Evolutionary conservation across 257 asterid genomes (phyloP), one percentile per base, ranked within the genome.

Genomic region (Nemophila menziesii): DNA sequence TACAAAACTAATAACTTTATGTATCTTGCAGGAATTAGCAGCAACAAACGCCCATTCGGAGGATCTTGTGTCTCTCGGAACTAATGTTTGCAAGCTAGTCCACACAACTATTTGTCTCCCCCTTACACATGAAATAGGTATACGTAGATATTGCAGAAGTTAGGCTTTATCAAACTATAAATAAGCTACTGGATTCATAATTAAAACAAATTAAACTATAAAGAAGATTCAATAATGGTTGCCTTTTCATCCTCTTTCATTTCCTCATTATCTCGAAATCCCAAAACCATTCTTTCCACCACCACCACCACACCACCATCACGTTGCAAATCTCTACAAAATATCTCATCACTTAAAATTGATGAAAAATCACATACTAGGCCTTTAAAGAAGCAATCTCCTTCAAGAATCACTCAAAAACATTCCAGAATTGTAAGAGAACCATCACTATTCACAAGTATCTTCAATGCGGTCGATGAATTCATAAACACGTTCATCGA

Each of bases 211-310:
- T n/a, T n/a, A n/a, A n/a, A n/a, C n/a, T n/a, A n/a, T n/a, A n/a
- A n/a, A n/a, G n/a, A 36, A 13, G 17, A 55, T 16, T 14, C 14
- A 22, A 14, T 1, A 24, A 79, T 80, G 93, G 77, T 71, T 44
- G 63, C 82, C 17, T 54, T 74, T 5, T 69, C 85, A 40, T 67
- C 89, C n/a, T 48, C 82, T 44, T 62, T 69, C 57, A 66, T 69
- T n/a, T 54, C 70, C 10, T 53, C 63, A 47, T 21, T 65, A 16
- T 50, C 60, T 9, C 36, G 51, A 27, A 43, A 50, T 21, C 59
- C 58, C 41, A 44, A 54, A 46, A 46, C 17, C 26, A 36, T 33
- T 19, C 38, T 40, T 41, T 33, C 40, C 27, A 45, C 23, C 37
- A 9, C 56, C 43, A 5, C 60, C 53, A 11, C 14, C 9, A 26